Conservation (phyloP, 2,329 filamentous ascomycete genomes). For the Myriosclerotinia duriaeana region DNA sequence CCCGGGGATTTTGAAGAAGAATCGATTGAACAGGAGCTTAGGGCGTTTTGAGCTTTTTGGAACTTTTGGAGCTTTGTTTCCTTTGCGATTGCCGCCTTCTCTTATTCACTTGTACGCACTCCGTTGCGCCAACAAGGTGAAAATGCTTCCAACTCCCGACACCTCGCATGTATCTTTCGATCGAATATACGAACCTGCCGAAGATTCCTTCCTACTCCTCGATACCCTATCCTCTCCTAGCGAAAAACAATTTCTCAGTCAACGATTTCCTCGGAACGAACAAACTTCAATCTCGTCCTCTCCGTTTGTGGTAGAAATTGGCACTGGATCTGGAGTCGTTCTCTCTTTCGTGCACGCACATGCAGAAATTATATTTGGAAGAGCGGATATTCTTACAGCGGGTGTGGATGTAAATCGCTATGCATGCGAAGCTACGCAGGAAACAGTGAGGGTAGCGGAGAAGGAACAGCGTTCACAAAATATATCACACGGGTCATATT, state of each 20-base stretch:
- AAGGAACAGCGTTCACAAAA: conserved; percentile 42
- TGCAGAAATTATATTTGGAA: conserved; percentile 68
- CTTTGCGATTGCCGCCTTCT: conserved; percentile 7
- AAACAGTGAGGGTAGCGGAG: conserved; percentile 60
- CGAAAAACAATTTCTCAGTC: conserved; percentile 37
- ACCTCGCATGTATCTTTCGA: conserved; percentile 89
- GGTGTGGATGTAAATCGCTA: conserved; percentile 83
- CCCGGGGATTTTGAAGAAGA: background rate
- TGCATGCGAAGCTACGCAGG: conserved; percentile 72
- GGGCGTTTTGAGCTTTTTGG: background rate
- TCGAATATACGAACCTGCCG: conserved; percentile 89
- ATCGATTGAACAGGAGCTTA: background rate
- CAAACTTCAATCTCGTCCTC: conserved; percentile 41
- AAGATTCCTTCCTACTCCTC: conserved; percentile 92
- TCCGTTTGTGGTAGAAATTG: conserved; percentile 78
- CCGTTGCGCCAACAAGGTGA: background rate
- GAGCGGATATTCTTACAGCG: conserved; percentile 65
- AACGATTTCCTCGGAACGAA: conserved; percentile 26
- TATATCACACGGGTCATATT: conserved; percentile 50
- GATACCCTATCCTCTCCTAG: conserved; percentile 74
- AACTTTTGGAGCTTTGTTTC: background rate
- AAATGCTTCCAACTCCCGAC: conserved; percentile 89
- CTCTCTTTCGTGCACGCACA: conserved; percentile 83
- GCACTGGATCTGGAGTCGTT: conserved; percentile 91
- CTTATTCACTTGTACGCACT: background rate